Evolutionary conservation across 352 stramenopile species (phyloP), one percentile per base, ranked within the genome.

Genomic region (Pythium plurisporium): DNA sequence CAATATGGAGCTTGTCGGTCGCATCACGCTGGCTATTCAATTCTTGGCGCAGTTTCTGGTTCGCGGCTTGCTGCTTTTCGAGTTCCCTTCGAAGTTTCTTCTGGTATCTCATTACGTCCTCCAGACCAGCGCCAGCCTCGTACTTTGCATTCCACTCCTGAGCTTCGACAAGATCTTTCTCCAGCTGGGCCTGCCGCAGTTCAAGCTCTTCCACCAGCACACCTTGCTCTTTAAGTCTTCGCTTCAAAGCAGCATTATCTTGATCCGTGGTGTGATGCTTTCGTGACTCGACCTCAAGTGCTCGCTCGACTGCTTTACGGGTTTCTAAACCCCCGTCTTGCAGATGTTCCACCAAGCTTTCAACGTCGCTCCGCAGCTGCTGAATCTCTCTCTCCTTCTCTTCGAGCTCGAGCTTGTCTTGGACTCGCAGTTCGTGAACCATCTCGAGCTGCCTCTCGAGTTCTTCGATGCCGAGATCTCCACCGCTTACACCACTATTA

Each of bases 21-120:
- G 76, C 79, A 9, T 90, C 79, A 2, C 80, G 74, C 37, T 87
- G 78, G 0, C 74, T 71, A 30, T 85, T 88, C 5, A 92, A 48
- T 23, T 86, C 57, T 31, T 83, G 55, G 1, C 79, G 79, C 4
- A 92, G 64, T 17, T 73, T 74, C 8, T 82, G 55, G 33, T 89
- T 92, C 27, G 65, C 67, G 30, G 75, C 58, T 34, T 86, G 74
- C 51, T 89, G 76, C 23, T 76, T 73, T 14, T 81, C 70, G 10
- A 90, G 61, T 34, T 90, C 69, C n/a, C 73, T 63, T 4, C 79
- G 76, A 4, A 93, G 64, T 40, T 87, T 82, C 63, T 87, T 88
- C 33, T 91, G 77, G 60, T 77, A 80, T 38, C 73, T 79, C 40
- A 89, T 65, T n/a, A 89, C 75, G 47, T 90, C 82, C 56, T 89